A percentile compares a stretch with the other conserved stretches of the same genome.
phyloP scores from a whole-genome alignment of 139 green algal genomes.

The Chlorella sorokiniana region DNA sequence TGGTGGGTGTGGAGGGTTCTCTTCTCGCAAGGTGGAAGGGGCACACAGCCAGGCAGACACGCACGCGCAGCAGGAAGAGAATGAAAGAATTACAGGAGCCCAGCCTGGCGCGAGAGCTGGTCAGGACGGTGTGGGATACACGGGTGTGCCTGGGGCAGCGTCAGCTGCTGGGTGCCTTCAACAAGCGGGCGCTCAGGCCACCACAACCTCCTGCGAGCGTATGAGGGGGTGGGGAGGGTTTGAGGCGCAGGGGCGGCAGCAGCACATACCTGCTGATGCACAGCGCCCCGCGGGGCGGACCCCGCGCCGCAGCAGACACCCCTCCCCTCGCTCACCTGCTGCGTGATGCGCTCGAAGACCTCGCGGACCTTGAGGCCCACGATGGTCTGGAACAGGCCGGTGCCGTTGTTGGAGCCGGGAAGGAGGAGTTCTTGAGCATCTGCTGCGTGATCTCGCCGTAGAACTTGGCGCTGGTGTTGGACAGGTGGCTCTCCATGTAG shows the following conservation, averaged over 20 bases:
- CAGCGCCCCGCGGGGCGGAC: too few relatives aligned
- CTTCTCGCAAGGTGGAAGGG: conserved; percentile 9
- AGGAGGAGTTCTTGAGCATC: conserved; percentile 98
- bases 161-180: too few relatives aligned
- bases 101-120: too few relatives aligned
- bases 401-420: conserved; percentile 99
- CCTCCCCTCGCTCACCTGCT: conserved; percentile 62
- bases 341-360: conserved; percentile 93
- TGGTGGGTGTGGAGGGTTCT: not conserved
- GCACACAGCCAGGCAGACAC: not conserved
- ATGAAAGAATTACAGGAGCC: conserved; percentile 6
- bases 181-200: too few relatives aligned
- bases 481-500: conserved; percentile 98
- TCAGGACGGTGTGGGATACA: too few relatives aligned
- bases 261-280: too few relatives aligned
- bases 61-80: not conserved
- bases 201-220: too few relatives aligned
- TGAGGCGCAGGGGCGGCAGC: too few relatives aligned
- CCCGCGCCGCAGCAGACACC: not conserved
- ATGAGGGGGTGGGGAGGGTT: too few relatives aligned
- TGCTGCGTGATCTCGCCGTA: conserved; percentile 99
- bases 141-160: too few relatives aligned
- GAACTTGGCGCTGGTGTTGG: conserved; percentile 95
- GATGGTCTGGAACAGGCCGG: conserved; percentile 98
- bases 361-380: conserved; percentile 97